Evolutionary conservation across 1,139 yeast species (phyloP).

Genomic region (Kurtzmaniella natalensis): DNA sequence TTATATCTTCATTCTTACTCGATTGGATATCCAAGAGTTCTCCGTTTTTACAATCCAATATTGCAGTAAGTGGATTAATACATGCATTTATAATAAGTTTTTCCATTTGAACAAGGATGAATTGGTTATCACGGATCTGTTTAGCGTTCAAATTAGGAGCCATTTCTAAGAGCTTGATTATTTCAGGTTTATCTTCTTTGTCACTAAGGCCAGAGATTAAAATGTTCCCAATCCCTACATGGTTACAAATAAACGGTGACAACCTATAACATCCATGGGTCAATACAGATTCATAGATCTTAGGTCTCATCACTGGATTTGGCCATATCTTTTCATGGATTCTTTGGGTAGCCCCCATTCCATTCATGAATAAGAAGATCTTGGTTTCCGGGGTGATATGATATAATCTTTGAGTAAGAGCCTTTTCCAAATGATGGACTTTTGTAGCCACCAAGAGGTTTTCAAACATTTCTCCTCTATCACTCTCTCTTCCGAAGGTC

Average conservation of each 20-base stretch:
- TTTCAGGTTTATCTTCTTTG: conserved; percentile 19
- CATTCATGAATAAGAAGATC: conserved; percentile 71
- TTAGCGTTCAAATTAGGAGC: conserved; percentile 37
- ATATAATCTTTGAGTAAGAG: conserved; percentile 41
- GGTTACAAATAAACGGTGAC: conserved; percentile 47
- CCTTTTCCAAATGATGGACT: conserved; percentile 49
- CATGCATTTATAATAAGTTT: conserved; percentile 74
- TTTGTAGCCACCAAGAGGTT: conserved; percentile 63
- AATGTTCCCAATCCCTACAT: conserved; percentile 59
- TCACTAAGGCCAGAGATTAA: conserved; percentile 2
- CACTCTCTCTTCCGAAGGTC: conserved; percentile 1
- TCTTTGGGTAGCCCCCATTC: conserved; percentile 62
- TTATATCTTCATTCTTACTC: conserved; percentile 23
- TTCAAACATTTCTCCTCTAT: no score
- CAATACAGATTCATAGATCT: conserved; percentile 66
- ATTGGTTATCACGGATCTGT: conserved; percentile 47
- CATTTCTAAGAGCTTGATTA: conserved; percentile 28
- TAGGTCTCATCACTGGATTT: conserved; percentile 40
- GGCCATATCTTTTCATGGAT: conserved; percentile 57
- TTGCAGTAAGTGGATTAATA: conserved; percentile 69
- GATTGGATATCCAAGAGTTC: conserved; percentile 44
- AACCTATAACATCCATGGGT: conserved; percentile 70
- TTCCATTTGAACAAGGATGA: conserved; percentile 62
- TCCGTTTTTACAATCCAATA: conserved; percentile 71
- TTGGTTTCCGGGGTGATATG: conserved; percentile 43